Conservation (phyloP, 345 rosid genomes). For the Dovyalis caffra region DNA sequence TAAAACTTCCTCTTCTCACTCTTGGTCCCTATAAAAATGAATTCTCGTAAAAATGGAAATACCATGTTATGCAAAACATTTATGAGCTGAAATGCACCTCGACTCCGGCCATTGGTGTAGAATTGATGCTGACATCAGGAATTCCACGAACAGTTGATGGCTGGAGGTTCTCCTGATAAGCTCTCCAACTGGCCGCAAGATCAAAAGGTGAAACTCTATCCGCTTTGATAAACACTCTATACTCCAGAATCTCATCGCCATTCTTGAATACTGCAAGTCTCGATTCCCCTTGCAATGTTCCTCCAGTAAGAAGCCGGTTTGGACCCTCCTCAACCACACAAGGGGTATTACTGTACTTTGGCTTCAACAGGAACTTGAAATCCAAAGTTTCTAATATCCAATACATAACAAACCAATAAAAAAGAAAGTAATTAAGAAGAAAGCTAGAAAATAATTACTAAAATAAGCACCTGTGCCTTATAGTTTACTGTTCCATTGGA, state of each 20-base stretch:
- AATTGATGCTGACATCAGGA: conserved; percentile 90
- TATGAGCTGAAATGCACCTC: conserved; percentile 45
- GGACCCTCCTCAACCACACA: conserved; percentile 91
- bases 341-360: conserved; percentile 57
- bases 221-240: conserved; percentile 71
- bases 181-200: conserved; percentile 99
- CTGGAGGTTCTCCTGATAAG: conserved; percentile 85
- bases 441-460: background rate
- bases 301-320: conserved; percentile 64
- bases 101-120: conserved; percentile 44
- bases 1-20: background rate
- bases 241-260: conserved; percentile 75
- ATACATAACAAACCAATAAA: background rate
- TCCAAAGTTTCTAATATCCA: conserved; percentile 75
- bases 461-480: too few relatives aligned
- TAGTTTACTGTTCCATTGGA: background rate
- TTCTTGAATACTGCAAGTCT: conserved; percentile 69
- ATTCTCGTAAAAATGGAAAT: background rate
- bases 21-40: background rate
- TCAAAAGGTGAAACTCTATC: conserved; percentile 96
- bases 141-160: conserved; percentile 93
- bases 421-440: background rate
- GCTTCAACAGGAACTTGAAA: conserved; percentile 97
- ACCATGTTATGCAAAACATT: background rate
- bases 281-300: conserved; percentile 77